phyloP scores from a whole-genome alignment of 1,284 basidiomycete genomes.

The Laetiporus sulphureus region DNA sequence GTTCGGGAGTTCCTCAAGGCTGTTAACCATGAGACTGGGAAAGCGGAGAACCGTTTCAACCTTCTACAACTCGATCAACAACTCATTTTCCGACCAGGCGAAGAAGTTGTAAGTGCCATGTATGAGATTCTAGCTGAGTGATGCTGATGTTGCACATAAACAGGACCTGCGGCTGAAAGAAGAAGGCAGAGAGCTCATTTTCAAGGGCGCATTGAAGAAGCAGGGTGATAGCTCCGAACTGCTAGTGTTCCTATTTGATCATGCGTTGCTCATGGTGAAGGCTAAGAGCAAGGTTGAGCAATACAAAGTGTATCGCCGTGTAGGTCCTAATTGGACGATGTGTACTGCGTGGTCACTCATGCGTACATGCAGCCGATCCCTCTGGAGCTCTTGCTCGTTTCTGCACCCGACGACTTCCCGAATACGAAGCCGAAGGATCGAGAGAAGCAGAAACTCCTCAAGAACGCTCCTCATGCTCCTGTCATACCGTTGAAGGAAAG shows the following conservation, averaged over 20 bases:
- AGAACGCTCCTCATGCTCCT: slow-evolving; percentile 27
- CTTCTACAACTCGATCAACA: slow-evolving; percentile 87
- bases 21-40: slow-evolving; percentile 90
- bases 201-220: slow-evolving; percentile 92
- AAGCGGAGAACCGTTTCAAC: slow-evolving; percentile 91
- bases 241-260: slow-evolving; percentile 94
- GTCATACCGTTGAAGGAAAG: slow-evolving; percentile 44
- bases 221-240: slow-evolving; percentile 83
- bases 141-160: not conserved
- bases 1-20: slow-evolving; percentile 81
- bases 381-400: slow-evolving; percentile 85
- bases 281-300: slow-evolving; percentile 91
- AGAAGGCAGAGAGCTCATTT: slow-evolving; percentile 86
- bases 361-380: slow-evolving; percentile 74
- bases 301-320: slow-evolving; percentile 89
- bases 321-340: slow-evolving; percentile 27
- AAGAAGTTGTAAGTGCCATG: slow-evolving; percentile 64
- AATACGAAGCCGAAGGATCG: slow-evolving; percentile 16
- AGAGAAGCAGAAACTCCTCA: slow-evolving; percentile 23
- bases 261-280: slow-evolving; percentile 95
- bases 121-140: slow-evolving; percentile 1
- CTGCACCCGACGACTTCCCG: slow-evolving; percentile 67
- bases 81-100: slow-evolving; percentile 79
- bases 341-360: slow-evolving; percentile 8
- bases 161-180: slow-evolving; percentile 85